Evolutionary conservation across 2,329 filamentous ascomycete genomes (phyloP).

Genomic region (Aureobasidium melanogenum): DNA sequence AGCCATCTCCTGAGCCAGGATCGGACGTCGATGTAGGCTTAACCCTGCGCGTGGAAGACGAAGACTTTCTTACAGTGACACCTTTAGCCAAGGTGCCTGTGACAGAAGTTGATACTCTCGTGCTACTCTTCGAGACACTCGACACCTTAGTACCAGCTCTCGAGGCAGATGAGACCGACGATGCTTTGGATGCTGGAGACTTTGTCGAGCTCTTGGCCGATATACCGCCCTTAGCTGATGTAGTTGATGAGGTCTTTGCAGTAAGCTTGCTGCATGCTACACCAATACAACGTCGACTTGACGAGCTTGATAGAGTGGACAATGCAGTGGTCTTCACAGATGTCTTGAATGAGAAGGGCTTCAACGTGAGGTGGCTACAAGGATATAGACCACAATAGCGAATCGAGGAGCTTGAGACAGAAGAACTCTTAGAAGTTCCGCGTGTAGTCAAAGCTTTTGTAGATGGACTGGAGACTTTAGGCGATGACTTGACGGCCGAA

Average conservation of each 20-base stretch:
- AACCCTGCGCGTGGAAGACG: not conserved
- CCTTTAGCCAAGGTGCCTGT: not conserved
- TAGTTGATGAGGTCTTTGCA: not conserved
- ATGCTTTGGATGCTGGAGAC: not conserved
- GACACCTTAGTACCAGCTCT: not conserved
- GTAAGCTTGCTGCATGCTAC: not conserved
- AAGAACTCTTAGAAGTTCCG: not conserved
- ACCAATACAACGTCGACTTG: not conserved
- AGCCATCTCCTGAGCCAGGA: not conserved
- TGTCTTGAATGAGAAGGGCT: not conserved
- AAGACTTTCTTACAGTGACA: not conserved
- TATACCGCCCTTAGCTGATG: not conserved
- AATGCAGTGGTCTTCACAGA: not conserved
- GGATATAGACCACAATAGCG: not conserved
- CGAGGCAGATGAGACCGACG: not conserved
- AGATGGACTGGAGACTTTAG: not conserved
- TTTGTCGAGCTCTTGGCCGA: not conserved
- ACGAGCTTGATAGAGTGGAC: not conserved
- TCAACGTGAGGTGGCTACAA: not conserved
- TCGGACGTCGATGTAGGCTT: not conserved
- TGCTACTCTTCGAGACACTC: not conserved
- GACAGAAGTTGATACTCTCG: not conserved
- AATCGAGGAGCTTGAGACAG: not conserved
- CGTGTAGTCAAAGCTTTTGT: not conserved
- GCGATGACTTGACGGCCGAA: not conserved